phyloP scores from a whole-genome alignment of 2,329 filamentous ascomycete species.

The Teratosphaeriaceae sp. region DNA sequence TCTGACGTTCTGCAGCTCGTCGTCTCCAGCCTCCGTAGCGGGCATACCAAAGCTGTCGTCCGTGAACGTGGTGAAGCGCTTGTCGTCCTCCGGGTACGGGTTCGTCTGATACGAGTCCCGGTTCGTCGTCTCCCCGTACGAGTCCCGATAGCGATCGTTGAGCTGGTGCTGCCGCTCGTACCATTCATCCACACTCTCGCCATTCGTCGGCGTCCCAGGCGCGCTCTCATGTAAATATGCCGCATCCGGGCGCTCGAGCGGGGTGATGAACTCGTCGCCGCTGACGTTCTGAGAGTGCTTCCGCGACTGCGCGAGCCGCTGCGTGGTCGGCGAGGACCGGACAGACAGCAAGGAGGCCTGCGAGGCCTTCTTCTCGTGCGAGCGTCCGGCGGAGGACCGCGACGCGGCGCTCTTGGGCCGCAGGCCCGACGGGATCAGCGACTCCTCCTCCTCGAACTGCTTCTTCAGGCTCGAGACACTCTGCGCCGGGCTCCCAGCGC shows the following conservation, averaged over 20 bases:
- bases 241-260: slow-evolving; percentile 32
- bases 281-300: slow-evolving; percentile 49
- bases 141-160: slow-evolving; percentile 44
- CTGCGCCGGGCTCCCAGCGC: slow-evolving; percentile 66
- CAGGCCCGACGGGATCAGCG: slow-evolving; percentile 27
- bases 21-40: slow-evolving; percentile 47
- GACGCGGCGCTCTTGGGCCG: slow-evolving; percentile 26
- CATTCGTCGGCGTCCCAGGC: slow-evolving; percentile 17
- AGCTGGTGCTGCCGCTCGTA: slow-evolving; percentile 49
- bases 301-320: slow-evolving; percentile 44
- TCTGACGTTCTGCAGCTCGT: slow-evolving; percentile 57
- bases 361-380: slow-evolving; percentile 45
- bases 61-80: slow-evolving; percentile 44
- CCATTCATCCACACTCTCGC: slow-evolving; percentile 41
- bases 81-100: slow-evolving; percentile 48
- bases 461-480: slow-evolving; percentile 66
- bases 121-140: slow-evolving; percentile 19
- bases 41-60: slow-evolving; percentile 48
- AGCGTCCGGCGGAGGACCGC: slow-evolving; percentile 57
- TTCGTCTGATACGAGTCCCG: slow-evolving; percentile 38
- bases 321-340: slow-evolving; percentile 52
- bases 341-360: slow-evolving; percentile 45
- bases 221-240: slow-evolving; percentile 42
- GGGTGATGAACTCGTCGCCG: slow-evolving; percentile 33
- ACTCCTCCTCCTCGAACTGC: slow-evolving; percentile 54